phyloP scores from a whole-genome alignment of 371 early-diverging fungal genomes.

The Syncephalastrum racemosum region DNA sequence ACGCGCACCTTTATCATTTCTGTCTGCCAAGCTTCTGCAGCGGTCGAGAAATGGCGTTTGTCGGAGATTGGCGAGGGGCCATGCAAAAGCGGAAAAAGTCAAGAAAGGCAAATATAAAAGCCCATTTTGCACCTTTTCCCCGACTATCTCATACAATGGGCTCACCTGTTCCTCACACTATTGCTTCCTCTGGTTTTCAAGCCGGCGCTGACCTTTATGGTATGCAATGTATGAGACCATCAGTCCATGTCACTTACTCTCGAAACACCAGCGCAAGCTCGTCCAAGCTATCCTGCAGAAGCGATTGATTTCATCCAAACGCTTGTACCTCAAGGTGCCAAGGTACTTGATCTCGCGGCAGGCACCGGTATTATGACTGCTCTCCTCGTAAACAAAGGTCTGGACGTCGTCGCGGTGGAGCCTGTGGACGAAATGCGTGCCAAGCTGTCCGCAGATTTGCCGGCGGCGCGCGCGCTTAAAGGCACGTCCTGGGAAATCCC shows the following conservation, averaged over 20 bases:
- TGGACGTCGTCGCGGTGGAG: conserved; percentile 43
- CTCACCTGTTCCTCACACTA: conserved; percentile 14
- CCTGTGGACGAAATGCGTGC: conserved; percentile 49
- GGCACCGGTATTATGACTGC: conserved; percentile 50
- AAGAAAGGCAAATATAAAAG: no score
- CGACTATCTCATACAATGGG: not conserved
- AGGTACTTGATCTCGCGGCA: conserved; percentile 42
- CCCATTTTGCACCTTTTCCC: not conserved
- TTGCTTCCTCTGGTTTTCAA: conserved; percentile 33
- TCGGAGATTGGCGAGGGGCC: no score
- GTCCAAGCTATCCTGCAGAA: conserved; percentile 38
- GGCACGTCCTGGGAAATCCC: conserved; percentile 52
- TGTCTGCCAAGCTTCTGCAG: no score
- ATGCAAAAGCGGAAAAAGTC: no score
- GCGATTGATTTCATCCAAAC: conserved; percentile 22
- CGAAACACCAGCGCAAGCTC: conserved; percentile 21
- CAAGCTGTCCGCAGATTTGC: conserved; percentile 23
- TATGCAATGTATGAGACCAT: conserved; percentile 12
- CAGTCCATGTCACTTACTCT: not conserved
- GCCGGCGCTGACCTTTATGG: conserved; percentile 33
- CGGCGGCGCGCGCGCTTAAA: conserved; percentile 26
- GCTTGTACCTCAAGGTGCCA: conserved; percentile 9
- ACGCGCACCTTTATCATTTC: no score
- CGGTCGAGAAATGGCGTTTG: no score
- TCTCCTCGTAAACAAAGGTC: conserved; percentile 21